Evolutionary conservation across 306 rosid genomes (phyloP), one percentile per base, ranked within the genome.

Genomic region (Castanea crenata): DNA sequence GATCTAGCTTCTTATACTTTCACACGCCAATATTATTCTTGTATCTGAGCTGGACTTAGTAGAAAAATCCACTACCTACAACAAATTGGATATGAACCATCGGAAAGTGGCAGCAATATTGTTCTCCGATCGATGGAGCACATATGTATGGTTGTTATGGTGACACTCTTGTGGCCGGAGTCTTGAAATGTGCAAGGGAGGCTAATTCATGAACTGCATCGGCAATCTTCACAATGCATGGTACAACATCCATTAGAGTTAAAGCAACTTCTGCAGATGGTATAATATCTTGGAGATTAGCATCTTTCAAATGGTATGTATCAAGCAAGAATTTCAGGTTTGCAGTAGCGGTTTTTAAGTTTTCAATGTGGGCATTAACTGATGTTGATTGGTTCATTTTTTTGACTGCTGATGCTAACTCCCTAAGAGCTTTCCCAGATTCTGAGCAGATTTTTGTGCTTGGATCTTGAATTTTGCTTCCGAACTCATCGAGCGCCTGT

Each of bases 361-460:
- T 77, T 19, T 35, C 21, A 49, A 88, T 81, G 68, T 86, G 85
- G 55, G 68, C 29, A 20, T 69, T 16, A 2, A 81, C 86, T 12
- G 67, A 21, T 1, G 74, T 46, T 59, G 92, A 78, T 69, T 67
- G 62, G 21, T 69, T 10, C 89, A 83, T 77, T 72, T 77, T 77
- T 4, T 78, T 78, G 2, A 88, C 63, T 49, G 86, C 73, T 38
- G 68, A 7, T 77, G 85, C 76, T 72, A 86, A 16, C 58, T 84
- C 82, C 32, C 77, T 79, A 32, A 84, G 62, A n/a, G 86, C 85
- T 44, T 81, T 81, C 38, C 86, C 86, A 18, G 83, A 64, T 78
- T 84, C 88, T 35, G 68, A 41, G 81, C 85, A 77, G 83, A 86
- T 74, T 32, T 79, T 61, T 2, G 69, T 77, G 79, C 89, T 86